Percentiles rank a stretch among this genome's conserved stretches.
Evolutionary conservation across 352 stramenopile genomes (phyloP).

Genomic region (Phytophthora aleatoria): DNA sequence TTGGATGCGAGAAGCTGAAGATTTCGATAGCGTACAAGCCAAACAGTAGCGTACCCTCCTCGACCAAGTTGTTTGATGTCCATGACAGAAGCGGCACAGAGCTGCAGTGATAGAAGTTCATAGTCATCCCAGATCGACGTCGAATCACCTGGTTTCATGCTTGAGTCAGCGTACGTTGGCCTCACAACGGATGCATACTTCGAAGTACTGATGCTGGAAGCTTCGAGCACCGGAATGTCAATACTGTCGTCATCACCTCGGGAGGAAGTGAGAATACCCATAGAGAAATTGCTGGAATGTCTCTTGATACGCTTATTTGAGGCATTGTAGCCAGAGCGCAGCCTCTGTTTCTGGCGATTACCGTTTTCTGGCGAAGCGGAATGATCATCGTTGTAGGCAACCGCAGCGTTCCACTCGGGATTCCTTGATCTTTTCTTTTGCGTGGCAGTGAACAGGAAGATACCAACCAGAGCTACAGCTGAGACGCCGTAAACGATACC

Average conservation of each 20-base stretch:
- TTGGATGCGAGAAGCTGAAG: slow-evolving; percentile 38
- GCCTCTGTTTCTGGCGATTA: slow-evolving; percentile 1
- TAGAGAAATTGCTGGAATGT: slow-evolving; percentile 4
- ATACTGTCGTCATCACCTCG: slow-evolving; percentile 3
- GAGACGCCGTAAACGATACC: slow-evolving; percentile 9
- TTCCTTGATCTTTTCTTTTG: background rate
- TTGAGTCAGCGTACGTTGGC: background rate
- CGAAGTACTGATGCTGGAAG: slow-evolving; percentile 5
- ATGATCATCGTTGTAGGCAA: background rate
- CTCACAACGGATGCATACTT: slow-evolving; percentile 11
- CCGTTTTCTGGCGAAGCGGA: background rate
- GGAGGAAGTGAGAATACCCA: background rate
- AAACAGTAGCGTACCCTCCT: slow-evolving; percentile 35
- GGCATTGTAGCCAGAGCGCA: background rate
- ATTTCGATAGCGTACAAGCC: slow-evolving; percentile 31
- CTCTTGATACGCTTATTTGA: slow-evolving; percentile 1
- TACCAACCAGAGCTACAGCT: background rate
- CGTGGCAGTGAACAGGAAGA: slow-evolving; percentile 1
- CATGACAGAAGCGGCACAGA: slow-evolving; percentile 30
- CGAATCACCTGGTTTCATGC: no score
- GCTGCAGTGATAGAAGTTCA: slow-evolving; percentile 32
- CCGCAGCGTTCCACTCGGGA: background rate
- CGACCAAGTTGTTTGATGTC: slow-evolving; percentile 33
- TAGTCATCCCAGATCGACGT: slow-evolving; percentile 37
- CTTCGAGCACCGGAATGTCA: slow-evolving; percentile 6